phyloP scores from a whole-genome alignment of 1,284 basidiomycete species.

The Pseudozyma sp. region DNA sequence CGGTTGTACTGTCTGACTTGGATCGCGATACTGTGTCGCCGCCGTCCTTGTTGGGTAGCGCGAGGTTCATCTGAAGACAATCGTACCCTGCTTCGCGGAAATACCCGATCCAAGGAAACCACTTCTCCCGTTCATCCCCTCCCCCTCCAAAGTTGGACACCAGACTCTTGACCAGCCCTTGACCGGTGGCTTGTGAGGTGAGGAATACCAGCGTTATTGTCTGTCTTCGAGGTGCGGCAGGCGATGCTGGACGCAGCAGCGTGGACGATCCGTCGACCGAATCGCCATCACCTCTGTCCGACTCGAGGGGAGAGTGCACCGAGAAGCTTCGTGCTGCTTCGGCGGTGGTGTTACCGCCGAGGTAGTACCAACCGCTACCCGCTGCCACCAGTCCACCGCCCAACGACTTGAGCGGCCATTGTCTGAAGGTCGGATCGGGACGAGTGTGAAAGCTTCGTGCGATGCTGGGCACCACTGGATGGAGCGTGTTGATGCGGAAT shows the following conservation, averaged over 20 bases:
- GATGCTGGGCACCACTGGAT: background rate
- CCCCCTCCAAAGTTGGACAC: constrained; percentile 25
- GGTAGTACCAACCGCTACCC: constrained; percentile 25
- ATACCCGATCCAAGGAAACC: constrained; percentile 51
- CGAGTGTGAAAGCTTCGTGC: constrained; percentile 13
- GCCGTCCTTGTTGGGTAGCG: constrained; percentile 2
- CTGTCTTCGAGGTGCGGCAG: constrained; percentile 35
- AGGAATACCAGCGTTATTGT: constrained; percentile 39
- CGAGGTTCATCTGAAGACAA: constrained; percentile 48
- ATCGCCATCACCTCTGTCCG: constrained; percentile 1
- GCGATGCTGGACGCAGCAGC: constrained; percentile 32
- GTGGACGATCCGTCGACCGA: constrained; percentile 23
- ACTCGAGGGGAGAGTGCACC: constrained; percentile 27
- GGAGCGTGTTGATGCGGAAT: background rate
- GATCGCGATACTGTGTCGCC: background rate
- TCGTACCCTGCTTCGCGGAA: constrained; percentile 51
- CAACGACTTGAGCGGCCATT: constrained; percentile 27
- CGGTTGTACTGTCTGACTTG: background rate
- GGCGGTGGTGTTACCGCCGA: background rate
- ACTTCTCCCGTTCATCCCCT: constrained; percentile 19
- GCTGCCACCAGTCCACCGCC: constrained; percentile 32
- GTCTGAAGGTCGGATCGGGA: constrained; percentile 2
- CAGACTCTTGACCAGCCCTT: constrained; percentile 30
- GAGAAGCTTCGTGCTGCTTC: constrained; percentile 8
- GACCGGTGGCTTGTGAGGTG: constrained; percentile 12